These are phyloP conservation scores for Discostella pseudostelligera DNA, from an alignment of 108 stramenopile species.

Conservation along the genomic window DNA sequence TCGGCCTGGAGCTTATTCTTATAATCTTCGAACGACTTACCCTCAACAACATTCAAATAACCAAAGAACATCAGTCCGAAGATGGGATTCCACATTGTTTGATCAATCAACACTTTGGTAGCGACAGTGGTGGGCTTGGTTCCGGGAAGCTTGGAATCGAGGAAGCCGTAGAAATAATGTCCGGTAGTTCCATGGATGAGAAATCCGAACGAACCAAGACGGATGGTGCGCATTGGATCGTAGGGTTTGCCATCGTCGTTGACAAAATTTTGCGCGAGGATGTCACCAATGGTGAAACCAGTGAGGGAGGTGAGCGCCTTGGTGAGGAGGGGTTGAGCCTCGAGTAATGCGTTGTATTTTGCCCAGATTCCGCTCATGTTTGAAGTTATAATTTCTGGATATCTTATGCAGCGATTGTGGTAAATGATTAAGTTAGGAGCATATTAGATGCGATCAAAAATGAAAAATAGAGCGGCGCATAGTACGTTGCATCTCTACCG, in stretches of 20 bases:
- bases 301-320: slow-evolving; percentile 85
- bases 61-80: slow-evolving; percentile 97
- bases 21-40: slow-evolving; percentile 81
- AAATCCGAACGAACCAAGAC: slow-evolving; percentile 92
- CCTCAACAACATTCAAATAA: slow-evolving; percentile 86
- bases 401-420: background rate
- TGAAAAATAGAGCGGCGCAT: too few species aligned
- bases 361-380: slow-evolving; percentile 77
- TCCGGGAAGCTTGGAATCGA: slow-evolving; percentile 91
- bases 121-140: slow-evolving; percentile 89
- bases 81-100: slow-evolving; percentile 94
- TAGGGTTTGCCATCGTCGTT: slow-evolving; percentile 83
- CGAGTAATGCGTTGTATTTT: slow-evolving; percentile 84
- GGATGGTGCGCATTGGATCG: slow-evolving; percentile 87
- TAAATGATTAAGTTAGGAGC: background rate
- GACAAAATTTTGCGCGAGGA: slow-evolving; percentile 90
- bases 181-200: slow-evolving; percentile 93
- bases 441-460: too few species aligned
- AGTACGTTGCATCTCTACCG: too few species aligned
- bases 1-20: slow-evolving; percentile 87
- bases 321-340: slow-evolving; percentile 81
- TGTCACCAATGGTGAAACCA: slow-evolving; percentile 89
- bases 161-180: slow-evolving; percentile 94
- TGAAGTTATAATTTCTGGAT: slow-evolving; percentile 7
- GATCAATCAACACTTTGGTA: slow-evolving; percentile 91